phyloP scores from a whole-genome alignment of 179 eudicot genomes.

The Carnegiea gigantea region DNA sequence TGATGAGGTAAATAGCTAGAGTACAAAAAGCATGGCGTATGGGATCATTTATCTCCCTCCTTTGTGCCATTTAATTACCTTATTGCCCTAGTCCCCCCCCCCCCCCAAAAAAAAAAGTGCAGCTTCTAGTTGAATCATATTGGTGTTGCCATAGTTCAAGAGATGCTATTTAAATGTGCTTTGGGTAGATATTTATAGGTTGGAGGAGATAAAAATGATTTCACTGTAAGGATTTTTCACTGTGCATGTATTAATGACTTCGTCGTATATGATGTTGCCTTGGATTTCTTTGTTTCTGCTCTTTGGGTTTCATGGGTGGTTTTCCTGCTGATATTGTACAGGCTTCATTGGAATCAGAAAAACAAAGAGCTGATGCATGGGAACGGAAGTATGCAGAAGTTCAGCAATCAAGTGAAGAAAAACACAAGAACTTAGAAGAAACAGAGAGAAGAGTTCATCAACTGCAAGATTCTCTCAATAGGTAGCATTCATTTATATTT shows the following conservation, averaged over 20 bases:
- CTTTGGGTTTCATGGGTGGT: constrained; percentile 9
- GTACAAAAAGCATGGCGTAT: neutral
- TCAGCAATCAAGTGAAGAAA: constrained; percentile 58
- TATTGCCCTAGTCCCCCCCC: neutral
- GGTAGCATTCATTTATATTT: constrained; percentile 40
- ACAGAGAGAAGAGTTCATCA: constrained; percentile 69
- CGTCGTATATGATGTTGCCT: neutral
- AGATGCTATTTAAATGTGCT: neutral
- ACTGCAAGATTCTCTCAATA: constrained; percentile 73
- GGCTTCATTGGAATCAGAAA: constrained; percentile 63
- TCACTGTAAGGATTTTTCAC: neutral
- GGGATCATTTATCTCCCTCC: neutral
- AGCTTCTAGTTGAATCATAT: neutral
- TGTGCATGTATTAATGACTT: constrained; percentile 2
- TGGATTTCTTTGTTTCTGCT: constrained; percentile 9
- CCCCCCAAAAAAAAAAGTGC: neutral
- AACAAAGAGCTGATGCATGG: constrained; percentile 60
- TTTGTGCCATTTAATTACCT: neutral
- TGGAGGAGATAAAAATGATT: neutral
- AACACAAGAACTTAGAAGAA: constrained; percentile 65
- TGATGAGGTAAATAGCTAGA: neutral
- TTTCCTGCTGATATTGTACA: constrained; percentile 27
- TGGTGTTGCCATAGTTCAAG: neutral
- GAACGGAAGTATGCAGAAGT: constrained; percentile 61
- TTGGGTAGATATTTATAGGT: neutral